Evolutionary conservation across 805 yeast genomes (phyloP).

Genomic region (Starmerella tilneyi): DNA sequence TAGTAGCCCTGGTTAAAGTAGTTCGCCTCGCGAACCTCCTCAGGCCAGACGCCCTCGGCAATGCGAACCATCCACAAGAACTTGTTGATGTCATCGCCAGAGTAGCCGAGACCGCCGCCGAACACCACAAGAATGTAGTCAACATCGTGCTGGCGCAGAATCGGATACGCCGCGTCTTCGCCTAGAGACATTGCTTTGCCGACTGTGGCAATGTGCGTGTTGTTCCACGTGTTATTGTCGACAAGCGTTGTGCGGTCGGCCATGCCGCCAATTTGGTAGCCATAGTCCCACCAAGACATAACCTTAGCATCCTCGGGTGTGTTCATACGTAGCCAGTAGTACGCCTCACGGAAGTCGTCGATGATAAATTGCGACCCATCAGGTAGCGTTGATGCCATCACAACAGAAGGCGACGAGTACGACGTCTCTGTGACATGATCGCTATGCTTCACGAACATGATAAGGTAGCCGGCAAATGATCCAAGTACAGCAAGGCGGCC

Average conservation of each 20-base stretch:
- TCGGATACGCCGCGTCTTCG: conserved; percentile 80
- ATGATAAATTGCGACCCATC: conserved; percentile 79
- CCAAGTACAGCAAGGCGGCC: conserved; percentile 55
- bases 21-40: conserved; percentile 79
- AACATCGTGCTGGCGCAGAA: conserved; percentile 82
- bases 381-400: conserved; percentile 67
- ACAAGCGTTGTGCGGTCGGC: conserved; percentile 97
- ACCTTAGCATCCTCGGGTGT: conserved; percentile 92
- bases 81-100: conserved; percentile 94
- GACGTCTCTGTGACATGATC: conserved; percentile 96
- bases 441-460: conserved; percentile 81
- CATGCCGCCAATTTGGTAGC: conserved; percentile 99
- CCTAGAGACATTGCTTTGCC: conserved; percentile 94
- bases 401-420: conserved; percentile 96
- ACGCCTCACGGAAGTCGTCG: conserved; percentile 97
- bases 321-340: conserved; percentile 97
- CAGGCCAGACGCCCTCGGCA: conserved; percentile 99
- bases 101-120: conserved; percentile 87
- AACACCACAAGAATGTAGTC: conserved; percentile 88
- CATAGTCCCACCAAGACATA: conserved; percentile 99
- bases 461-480: conserved; percentile 63
- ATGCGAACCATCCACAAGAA: conserved; percentile 98
- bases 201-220: conserved; percentile 97
- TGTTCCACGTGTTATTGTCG: conserved; percentile 98
- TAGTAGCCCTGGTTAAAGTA: conserved; percentile 86